phyloP scores from a whole-genome alignment of 495 filamentous ascomycete genomes.

The Neurospora sp. region DNA sequence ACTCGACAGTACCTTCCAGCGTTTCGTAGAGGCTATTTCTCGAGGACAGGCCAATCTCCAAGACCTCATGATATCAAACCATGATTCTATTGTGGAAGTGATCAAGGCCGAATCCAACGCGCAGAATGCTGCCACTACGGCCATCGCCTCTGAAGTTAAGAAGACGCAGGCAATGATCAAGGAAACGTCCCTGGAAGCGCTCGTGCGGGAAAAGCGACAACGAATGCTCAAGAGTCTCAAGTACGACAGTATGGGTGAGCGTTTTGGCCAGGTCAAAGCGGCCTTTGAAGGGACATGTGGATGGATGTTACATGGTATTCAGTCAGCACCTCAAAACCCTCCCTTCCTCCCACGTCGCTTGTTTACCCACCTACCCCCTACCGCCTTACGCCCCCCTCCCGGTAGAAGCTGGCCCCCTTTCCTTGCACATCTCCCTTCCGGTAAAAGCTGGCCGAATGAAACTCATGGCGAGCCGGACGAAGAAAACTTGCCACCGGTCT shows the following conservation, averaged over 20 bases:
- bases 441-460: not conserved
- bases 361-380: too few relatives aligned
- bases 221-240: slow-evolving; percentile 13
- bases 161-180: not conserved
- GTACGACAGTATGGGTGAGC: slow-evolving; percentile 14
- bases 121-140: not conserved
- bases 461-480: not conserved
- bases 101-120: not conserved
- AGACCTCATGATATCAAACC: not conserved
- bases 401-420: too few relatives aligned
- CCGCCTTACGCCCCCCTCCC: too few relatives aligned
- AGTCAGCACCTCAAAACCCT: not conserved
- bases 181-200: not conserved
- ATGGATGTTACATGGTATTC: slow-evolving; percentile 21
- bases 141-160: not conserved
- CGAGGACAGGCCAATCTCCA: not conserved
- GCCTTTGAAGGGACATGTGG: slow-evolving; percentile 19
- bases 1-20: not conserved
- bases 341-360: too few relatives aligned
- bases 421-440: too few relatives aligned
- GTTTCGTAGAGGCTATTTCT: not conserved
- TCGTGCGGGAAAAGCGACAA: not conserved
- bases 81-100: not conserved
- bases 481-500: not conserved
- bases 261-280: slow-evolving; percentile 12